Conservation (phyloP, 1,284 basidiomycete genomes). For the Chiua sp. region DNA sequence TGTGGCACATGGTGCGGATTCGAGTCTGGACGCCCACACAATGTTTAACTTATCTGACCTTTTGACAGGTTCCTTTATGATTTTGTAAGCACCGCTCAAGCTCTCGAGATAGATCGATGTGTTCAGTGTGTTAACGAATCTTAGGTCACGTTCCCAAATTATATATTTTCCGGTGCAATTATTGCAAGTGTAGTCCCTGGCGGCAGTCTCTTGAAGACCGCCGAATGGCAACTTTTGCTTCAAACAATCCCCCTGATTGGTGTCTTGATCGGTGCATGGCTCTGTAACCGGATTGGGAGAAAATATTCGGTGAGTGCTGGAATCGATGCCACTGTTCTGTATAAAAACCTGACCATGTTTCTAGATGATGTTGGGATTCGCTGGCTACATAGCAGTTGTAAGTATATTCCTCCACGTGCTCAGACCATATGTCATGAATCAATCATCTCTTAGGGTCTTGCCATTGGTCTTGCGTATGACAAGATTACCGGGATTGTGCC, state of each 20-base stretch:
- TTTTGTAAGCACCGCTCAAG: constrained; percentile 50
- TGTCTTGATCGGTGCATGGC: constrained; percentile 58
- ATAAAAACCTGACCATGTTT: constrained; percentile 1
- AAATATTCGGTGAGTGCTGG: constrained; percentile 57
- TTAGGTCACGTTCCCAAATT: constrained; percentile 75
- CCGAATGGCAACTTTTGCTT: constrained; percentile 77
- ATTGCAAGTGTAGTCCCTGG: constrained; percentile 64
- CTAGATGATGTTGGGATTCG: constrained; percentile 78
- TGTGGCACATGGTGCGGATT: constrained; percentile 66
- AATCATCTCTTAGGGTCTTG: constrained; percentile 47
- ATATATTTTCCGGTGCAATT: constrained; percentile 69
- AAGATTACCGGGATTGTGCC: constrained; percentile 69
- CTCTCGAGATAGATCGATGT: not conserved
- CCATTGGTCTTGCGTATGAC: constrained; percentile 71
- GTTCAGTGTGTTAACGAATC: not conserved
- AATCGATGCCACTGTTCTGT: not conserved
- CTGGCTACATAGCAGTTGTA: constrained; percentile 75
- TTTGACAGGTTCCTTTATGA: constrained; percentile 72
- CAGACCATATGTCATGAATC: not conserved
- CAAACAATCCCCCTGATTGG: constrained; percentile 74
- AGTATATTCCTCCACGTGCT: constrained; percentile 10
- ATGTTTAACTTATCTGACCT: constrained; percentile 19
- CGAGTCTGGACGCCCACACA: not conserved
- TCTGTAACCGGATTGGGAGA: constrained; percentile 69
- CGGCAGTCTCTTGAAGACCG: constrained; percentile 59